These are phyloP conservation scores for Neonectria magnoliae DNA, from an alignment of 2,329 filamentous ascomycete species.

Conservation along the genomic window DNA sequence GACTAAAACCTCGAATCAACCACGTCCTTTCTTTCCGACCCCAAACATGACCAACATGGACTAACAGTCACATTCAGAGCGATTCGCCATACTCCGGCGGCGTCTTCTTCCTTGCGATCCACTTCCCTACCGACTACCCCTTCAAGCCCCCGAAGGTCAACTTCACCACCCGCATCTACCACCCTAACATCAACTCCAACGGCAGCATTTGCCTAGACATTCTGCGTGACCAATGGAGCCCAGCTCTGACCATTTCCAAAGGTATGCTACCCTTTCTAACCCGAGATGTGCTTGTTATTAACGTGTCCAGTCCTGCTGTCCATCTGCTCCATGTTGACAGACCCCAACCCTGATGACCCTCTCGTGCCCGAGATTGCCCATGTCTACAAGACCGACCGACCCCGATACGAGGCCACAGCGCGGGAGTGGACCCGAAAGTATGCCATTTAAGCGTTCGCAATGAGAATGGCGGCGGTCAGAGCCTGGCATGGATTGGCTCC, in stretches of 20 bases:
- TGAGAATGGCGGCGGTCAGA: constrained; percentile 37
- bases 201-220: constrained; percentile 99
- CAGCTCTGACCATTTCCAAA: constrained; percentile 97
- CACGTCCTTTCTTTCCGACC: constrained; percentile 22
- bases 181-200: constrained; percentile 99
- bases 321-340: constrained; percentile 99
- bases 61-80: constrained; percentile 65
- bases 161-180: constrained; percentile 99
- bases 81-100: constrained; percentile 98
- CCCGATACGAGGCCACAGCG: constrained; percentile 94
- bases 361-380: constrained; percentile 99
- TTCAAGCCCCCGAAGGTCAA: constrained; percentile 99
- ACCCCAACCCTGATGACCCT: constrained; percentile 98
- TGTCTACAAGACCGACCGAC: constrained; percentile 98
- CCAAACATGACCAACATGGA: constrained; percentile 20
- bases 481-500: constrained; percentile 42
- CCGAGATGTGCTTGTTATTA: constrained; percentile 17
- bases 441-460: constrained; percentile 74
- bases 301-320: constrained; percentile 83
- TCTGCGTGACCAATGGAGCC: constrained; percentile 98
- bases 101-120: constrained; percentile 98
- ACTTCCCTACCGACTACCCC: constrained; percentile 99
- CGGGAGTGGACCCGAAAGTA: constrained; percentile 99
- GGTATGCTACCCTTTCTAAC: constrained; percentile 62
- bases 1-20: constrained; percentile 25